Base-by-base conservation (phyloP, 306 rosid species). In the Macrotyloma uniflorum region DNA sequence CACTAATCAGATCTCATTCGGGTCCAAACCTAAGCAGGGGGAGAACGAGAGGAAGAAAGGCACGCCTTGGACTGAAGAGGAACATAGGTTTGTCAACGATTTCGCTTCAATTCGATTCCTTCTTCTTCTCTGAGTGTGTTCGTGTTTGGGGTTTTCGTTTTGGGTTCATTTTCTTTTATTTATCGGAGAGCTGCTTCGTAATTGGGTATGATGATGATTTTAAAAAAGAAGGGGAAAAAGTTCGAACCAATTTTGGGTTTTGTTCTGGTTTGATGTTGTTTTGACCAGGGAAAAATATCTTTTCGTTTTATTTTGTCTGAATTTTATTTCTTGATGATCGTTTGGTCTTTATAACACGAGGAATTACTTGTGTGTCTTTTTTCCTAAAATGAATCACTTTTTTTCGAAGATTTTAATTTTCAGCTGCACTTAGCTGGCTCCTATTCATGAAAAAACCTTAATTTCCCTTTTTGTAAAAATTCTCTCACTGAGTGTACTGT, bases 61-160 rank as follows among this genome's bases (percentile, higher is more conserved):
- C 0, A 93, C 93, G 3, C 96, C 98, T 0, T 94, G 98, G 98
- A 90, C 91, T 22, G 97, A 89, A 79, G 90, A 90, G 53, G 98
- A 94, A 45, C 98, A 94, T 74, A 92, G 82, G 98, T 94, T 73
- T 82, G n/a, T 22, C 10, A 1, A 38, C 2, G 4, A 42, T 72
- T 85, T 22, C 28, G 1, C 20, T 47, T 51, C 38, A 42, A 50
- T 67, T 80, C 2, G 19, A 47, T 80, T 76, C 7, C 2, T 18
- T 16, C 28, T 61, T 74, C 10, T n/a, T 62, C 2, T 62, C 9
- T 36, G 42, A 10, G 43, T 36, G 42, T 36, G 42, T 36, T 11
- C 3, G 16, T 14, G 6, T 23, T 74, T 32, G 28, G 22, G 70
- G 33, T 28, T 40, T 79, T 74, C 24, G 46, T 30, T 69, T 79